Conservation (phyloP, 257 asterid species). For the Solanum commersonii region DNA sequence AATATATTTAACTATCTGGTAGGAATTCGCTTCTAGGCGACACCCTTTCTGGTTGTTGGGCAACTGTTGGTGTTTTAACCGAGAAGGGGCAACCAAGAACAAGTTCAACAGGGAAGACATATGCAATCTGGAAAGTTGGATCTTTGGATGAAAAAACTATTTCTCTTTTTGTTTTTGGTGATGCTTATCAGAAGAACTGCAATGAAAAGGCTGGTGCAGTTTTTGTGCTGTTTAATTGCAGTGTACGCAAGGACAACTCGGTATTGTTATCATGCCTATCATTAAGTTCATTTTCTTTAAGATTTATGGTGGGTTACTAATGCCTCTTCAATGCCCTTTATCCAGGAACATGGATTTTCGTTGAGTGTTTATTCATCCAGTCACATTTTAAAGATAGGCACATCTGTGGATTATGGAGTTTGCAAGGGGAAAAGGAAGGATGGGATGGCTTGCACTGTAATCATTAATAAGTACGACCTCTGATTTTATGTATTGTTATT, state of each 20-base stretch:
- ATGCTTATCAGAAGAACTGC: slow-evolving; percentile 62
- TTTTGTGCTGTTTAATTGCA: slow-evolving; percentile 68
- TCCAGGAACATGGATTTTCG: slow-evolving; percentile 69
- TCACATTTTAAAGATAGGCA: slow-evolving; percentile 71
- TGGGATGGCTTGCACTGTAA: slow-evolving; percentile 56
- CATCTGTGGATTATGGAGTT: slow-evolving; percentile 67
- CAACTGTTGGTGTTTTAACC: slow-evolving; percentile 65
- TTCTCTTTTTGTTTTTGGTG: slow-evolving; percentile 86
- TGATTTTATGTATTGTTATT: neutral
- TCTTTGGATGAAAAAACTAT: slow-evolving; percentile 52
- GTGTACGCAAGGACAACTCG: slow-evolving; percentile 56
- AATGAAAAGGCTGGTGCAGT: slow-evolving; percentile 60
- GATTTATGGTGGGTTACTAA: neutral
- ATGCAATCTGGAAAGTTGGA: slow-evolving; percentile 72
- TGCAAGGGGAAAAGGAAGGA: slow-evolving; percentile 75
- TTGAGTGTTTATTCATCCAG: slow-evolving; percentile 65
- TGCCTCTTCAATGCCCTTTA: neutral
- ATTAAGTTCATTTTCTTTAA: neutral
- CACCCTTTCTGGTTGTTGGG: slow-evolving; percentile 92
- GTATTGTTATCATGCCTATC: slow-evolving; percentile 28
- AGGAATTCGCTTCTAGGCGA: slow-evolving; percentile 68
- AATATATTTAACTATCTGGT: neutral
- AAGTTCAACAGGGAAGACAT: slow-evolving; percentile 81
- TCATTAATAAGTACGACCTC: slow-evolving; percentile 49
- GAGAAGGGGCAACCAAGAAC: slow-evolving; percentile 62